Percentiles rank a stretch among this genome's conserved stretches.
phyloP scores from a whole-genome alignment of 306 rosid genomes.

The Myrica gale region DNA sequence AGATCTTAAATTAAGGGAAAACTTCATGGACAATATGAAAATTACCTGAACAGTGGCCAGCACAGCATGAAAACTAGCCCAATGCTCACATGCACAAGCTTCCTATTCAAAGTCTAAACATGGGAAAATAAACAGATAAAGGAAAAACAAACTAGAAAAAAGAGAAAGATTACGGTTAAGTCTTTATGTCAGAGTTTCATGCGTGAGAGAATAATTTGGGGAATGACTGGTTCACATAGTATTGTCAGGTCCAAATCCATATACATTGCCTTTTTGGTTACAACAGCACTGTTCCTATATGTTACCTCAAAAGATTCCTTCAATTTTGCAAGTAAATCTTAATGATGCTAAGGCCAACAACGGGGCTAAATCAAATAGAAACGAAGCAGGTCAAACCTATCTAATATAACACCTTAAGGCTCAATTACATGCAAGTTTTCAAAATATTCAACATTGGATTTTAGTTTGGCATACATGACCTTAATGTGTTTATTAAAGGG shows the following conservation, averaged over 20 bases:
- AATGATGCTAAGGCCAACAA: neutral
- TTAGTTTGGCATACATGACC: too few relatives aligned
- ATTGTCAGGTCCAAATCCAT: neutral
- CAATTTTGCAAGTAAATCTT: too few relatives aligned
- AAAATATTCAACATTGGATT: too few relatives aligned
- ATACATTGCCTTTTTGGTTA: neutral
- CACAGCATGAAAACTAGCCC: constrained; percentile 87
- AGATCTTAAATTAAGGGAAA: constrained; percentile 15
- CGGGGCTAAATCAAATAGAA: neutral
- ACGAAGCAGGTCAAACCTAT: neutral
- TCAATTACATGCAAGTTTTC: neutral
- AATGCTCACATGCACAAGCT: constrained; percentile 81
- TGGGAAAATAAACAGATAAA: constrained; percentile 23
- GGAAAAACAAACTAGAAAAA: constrained; percentile 19
- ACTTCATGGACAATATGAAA: constrained; percentile 10
- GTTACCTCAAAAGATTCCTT: too few relatives aligned
- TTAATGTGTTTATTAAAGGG: neutral
- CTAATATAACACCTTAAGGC: too few relatives aligned
- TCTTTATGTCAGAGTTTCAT: neutral
- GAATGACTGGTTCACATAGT: too few relatives aligned
- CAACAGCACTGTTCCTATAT: neutral
- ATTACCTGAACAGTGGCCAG: constrained; percentile 94
- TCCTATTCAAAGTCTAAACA: constrained; percentile 83
- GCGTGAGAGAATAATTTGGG: neutral
- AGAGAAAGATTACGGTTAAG: neutral